A percentile compares a stretch with the other conserved stretches of the same genome.
Evolutionary conservation across 169 alveolate genomes (phyloP).

Genomic region (Ichthyophthirius multifiliis): DNA sequence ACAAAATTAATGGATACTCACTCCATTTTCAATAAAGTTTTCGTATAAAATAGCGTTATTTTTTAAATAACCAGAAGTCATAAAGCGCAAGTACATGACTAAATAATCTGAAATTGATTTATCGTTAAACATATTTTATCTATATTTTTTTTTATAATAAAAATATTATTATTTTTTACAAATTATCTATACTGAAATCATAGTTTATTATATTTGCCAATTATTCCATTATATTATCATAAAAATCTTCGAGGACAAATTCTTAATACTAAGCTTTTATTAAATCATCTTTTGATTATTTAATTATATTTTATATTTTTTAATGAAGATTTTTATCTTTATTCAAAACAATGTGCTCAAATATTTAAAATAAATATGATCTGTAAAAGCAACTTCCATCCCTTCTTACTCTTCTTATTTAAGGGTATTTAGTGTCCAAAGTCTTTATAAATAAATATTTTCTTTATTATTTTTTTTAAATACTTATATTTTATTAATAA

Average conservation of each 20-base stretch:
- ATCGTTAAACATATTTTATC: slow-evolving; percentile 38
- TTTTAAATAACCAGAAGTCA: slow-evolving; percentile 60
- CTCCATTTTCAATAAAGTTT: slow-evolving; percentile 49
- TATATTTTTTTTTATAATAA: neutral
- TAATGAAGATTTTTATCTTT: slow-evolving; percentile 17
- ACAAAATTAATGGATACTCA: slow-evolving; percentile 41
- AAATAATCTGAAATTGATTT: slow-evolving; percentile 43
- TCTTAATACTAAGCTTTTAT: slow-evolving; percentile 55
- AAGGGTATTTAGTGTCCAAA: slow-evolving; percentile 21
- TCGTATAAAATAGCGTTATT: slow-evolving; percentile 56
- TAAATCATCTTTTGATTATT: slow-evolving; percentile 44
- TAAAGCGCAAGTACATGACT: slow-evolving; percentile 55
- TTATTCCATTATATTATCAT: slow-evolving; percentile 46
- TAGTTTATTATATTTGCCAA: slow-evolving; percentile 25
- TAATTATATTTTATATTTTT: slow-evolving; percentile 19
- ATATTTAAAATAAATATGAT: slow-evolving; percentile 52
- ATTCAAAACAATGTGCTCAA: slow-evolving; percentile 41
- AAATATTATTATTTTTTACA: neutral
- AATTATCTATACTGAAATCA: neutral
- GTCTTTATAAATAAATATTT: slow-evolving; percentile 24
- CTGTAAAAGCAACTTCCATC: slow-evolving; percentile 76
- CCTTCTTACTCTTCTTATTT: slow-evolving; percentile 55
- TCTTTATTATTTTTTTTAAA: slow-evolving; percentile 5
- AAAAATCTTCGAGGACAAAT: slow-evolving; percentile 64
- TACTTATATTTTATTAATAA: neutral